Percentiles rank a stretch among this genome's conserved stretches.
Evolutionary conservation across 495 filamentous ascomycete species (phyloP).

Genomic region (Talaromyces trachyspermus): DNA sequence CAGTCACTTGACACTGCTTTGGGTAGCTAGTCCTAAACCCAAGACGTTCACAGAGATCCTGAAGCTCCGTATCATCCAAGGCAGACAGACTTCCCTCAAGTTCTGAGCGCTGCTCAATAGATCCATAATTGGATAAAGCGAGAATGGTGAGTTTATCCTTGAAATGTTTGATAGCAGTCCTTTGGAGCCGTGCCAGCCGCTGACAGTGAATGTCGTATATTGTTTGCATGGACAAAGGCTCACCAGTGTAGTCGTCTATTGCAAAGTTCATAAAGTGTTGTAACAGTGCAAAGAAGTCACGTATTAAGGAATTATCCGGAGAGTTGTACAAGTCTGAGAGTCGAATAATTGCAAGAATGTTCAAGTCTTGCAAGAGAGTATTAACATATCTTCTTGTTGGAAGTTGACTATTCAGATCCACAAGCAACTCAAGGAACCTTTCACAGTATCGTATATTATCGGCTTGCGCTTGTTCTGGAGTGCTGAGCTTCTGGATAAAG

Average conservation of each 20-base stretch:
- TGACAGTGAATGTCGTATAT: constrained; percentile 74
- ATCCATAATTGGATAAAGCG: constrained; percentile 85
- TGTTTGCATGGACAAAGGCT: constrained; percentile 61
- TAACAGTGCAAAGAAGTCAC: constrained; percentile 72
- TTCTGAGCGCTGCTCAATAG: constrained; percentile 71
- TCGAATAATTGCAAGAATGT: constrained; percentile 73
- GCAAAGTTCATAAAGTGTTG: constrained; percentile 82
- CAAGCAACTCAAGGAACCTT: constrained; percentile 82
- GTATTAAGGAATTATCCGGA: constrained; percentile 66
- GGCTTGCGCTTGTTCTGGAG: constrained; percentile 34
- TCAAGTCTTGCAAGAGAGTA: constrained; percentile 81
- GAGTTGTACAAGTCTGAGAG: constrained; percentile 72
- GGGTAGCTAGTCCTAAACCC: constrained; percentile 77
- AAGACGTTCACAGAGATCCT: constrained; percentile 60
- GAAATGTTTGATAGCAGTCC: constrained; percentile 73
- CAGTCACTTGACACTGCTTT: constrained; percentile 50
- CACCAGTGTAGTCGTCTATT: constrained; percentile 84
- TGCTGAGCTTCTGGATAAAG: constrained; percentile 69
- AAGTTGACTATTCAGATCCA: constrained; percentile 86
- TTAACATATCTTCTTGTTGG: constrained; percentile 94
- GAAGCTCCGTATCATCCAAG: constrained; percentile 66
- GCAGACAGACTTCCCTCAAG: constrained; percentile 67
- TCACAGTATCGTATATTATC: constrained; percentile 83
- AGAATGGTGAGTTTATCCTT: constrained; percentile 86
- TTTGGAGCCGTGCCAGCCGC: constrained; percentile 69